phyloP scores from a whole-genome alignment of 192 early-diverging fungal genomes.

The Entophlyctis helioformis region DNA sequence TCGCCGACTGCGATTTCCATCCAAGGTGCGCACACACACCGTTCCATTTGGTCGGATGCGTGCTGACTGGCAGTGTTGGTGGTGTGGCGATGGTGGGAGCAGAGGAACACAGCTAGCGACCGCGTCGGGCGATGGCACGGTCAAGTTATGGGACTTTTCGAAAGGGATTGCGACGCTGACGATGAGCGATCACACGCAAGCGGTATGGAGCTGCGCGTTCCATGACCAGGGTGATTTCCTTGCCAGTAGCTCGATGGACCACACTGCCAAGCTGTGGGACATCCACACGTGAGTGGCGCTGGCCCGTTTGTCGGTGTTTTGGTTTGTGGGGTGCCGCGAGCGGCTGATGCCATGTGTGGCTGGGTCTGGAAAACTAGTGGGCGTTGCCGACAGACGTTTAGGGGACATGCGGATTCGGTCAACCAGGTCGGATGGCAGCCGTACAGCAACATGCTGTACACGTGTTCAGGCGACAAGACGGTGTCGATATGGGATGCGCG shows the following conservation, averaged over 20 bases:
- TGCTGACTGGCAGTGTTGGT: not conserved
- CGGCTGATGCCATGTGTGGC: no score
- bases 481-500: conserved; percentile 43
- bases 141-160: conserved; percentile 46
- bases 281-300: conserved; percentile 23
- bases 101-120: conserved; percentile 45
- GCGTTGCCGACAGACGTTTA: conserved; percentile 40
- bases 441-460: conserved; percentile 35
- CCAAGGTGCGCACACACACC: conserved; percentile 23
- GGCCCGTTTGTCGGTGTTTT: no score
- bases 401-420: conserved; percentile 41
- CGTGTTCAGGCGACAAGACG: conserved; percentile 44
- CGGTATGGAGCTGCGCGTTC: conserved; percentile 44
- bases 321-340: no score
- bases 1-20: conserved; percentile 48
- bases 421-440: conserved; percentile 42
- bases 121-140: conserved; percentile 41
- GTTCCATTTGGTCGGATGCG: not conserved
- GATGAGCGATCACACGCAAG: conserved; percentile 39
- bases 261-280: conserved; percentile 47
- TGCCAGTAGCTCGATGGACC: conserved; percentile 37
- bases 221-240: conserved; percentile 42
- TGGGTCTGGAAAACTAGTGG: conserved; percentile 24
- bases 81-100: not conserved
- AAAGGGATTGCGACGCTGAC: conserved; percentile 34